Evolutionary conservation across 352 stramenopile species (phyloP), one percentile per base, ranked within the genome.

Genomic region (Pythium apleroticum): DNA sequence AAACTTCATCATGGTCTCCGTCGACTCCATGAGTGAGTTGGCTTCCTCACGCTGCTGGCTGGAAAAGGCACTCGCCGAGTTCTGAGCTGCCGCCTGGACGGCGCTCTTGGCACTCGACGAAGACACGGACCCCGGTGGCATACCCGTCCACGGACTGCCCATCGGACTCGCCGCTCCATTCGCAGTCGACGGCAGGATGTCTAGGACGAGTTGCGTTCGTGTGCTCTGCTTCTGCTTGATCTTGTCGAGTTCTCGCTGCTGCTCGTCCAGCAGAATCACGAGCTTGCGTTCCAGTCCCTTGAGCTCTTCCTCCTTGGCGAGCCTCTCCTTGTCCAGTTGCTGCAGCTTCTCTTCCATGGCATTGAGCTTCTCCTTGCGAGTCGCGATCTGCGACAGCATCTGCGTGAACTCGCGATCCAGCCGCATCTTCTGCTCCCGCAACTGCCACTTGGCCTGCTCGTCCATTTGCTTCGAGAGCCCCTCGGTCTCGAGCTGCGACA

Each of bases 1-100:
- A 69, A 99, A 99, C 77, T 99, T 99, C 96, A 99, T 98, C 80
- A 99, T 95, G 20, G 92, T 97, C 81, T 99, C 96, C 17, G 96
- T 98, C 22, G 89, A 97, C 69, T 98, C 88, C 87, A 98, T 98
- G 27, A 98, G 82, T 19, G 84, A 78, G 27, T 88, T 85, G 6
- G 87, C 88, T 62, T 98, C 88, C 45, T 97, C 80, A 30, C 91
- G 90, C 73, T 98, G 90, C 58, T 97, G 77, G 31, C 78, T 67
- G 31, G 80, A 85, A 50, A 87, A 87, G 6, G 75, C 77, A 43
- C 70, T 78, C 0, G 61, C 39, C 7, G 70, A 30, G 22, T 77
- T 71, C 7, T 20, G 12, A 0, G 56, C 71, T 11, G 70, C 68
- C 0, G 53, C 35, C 15, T 57, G 59, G 0, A 69, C 46, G 2